phyloP scores from a whole-genome alignment of 805 yeast genomes.

The Ogataea corticis region DNA sequence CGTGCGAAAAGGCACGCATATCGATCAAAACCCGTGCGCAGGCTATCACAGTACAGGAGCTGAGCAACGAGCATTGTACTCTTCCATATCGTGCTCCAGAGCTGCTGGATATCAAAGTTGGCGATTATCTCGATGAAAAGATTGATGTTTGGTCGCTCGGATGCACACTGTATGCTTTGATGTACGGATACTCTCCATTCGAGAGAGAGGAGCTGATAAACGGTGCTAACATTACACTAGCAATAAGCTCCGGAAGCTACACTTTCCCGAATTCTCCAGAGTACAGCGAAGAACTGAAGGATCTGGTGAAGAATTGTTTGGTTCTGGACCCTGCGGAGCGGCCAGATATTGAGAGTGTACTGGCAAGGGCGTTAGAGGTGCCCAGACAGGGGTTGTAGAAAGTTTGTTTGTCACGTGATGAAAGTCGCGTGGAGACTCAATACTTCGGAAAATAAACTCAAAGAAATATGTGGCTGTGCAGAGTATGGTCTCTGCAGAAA shows the following conservation, averaged over 20 bases:
- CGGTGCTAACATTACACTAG: conserved; percentile 80
- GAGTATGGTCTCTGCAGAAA: too few relatives aligned
- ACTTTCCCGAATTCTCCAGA: conserved; percentile 51
- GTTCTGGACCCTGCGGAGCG: conserved; percentile 59
- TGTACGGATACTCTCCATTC: conserved; percentile 84
- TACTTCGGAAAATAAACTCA: too few relatives aligned
- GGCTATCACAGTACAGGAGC: conserved; percentile 75
- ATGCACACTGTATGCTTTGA: conserved; percentile 72
- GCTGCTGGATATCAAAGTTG: conserved; percentile 71
- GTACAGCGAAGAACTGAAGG: conserved; percentile 58
- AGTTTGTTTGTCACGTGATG: too few relatives aligned
- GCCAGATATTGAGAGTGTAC: conserved; percentile 62
- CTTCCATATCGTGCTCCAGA: conserved; percentile 91
- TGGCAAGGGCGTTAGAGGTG: conserved; percentile 48
- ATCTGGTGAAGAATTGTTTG: conserved; percentile 60
- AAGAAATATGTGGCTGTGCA: too few relatives aligned
- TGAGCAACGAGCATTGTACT: conserved; percentile 82
- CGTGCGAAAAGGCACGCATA: conserved; percentile 65
- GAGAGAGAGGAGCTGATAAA: conserved; percentile 77
- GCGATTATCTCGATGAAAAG: conserved; percentile 63
- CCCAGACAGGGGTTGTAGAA: conserved; percentile 23
- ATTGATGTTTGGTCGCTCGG: conserved; percentile 94
- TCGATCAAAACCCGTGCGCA: conserved; percentile 59
- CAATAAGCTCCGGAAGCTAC: conserved; percentile 69
- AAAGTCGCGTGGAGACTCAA: too few relatives aligned